These are phyloP conservation scores for Neurospora sp. DNA, from an alignment of 495 filamentous ascomycete genomes.

Conservation along the genomic window DNA sequence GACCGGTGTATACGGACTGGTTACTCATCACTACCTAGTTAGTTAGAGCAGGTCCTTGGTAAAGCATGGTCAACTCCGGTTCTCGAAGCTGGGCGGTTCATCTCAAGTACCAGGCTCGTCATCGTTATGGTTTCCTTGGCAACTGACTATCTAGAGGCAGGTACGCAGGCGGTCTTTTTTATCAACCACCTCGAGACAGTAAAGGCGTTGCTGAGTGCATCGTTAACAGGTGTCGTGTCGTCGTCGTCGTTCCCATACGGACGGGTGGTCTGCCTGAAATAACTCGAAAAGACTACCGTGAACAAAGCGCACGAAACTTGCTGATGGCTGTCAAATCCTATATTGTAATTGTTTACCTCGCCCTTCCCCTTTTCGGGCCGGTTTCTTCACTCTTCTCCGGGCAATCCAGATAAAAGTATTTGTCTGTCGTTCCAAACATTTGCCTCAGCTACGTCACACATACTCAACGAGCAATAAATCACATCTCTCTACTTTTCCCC, in stretches of 20 bases:
- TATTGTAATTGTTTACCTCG: not conserved
- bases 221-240: not conserved
- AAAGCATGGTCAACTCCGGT: not conserved
- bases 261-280: too few species aligned
- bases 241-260: not conserved
- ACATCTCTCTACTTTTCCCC: not conserved
- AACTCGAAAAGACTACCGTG: too few species aligned
- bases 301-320: too few species aligned
- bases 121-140: not conserved
- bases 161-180: not conserved
- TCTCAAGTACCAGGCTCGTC: not conserved
- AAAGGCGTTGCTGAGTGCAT: not conserved
- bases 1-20: not conserved
- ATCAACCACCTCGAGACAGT: not conserved
- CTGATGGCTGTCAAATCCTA: not conserved
- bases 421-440: not conserved
- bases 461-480: not conserved
- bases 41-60: not conserved
- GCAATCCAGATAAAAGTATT: too few species aligned
- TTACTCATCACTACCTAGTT: not conserved
- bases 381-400: not conserved
- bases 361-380: not conserved
- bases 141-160: not conserved
- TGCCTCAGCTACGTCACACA: not conserved
- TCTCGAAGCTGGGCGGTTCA: not conserved